Conservation (phyloP, 2,329 filamentous ascomycete genomes). For the Diaporthe sp. region DNA sequence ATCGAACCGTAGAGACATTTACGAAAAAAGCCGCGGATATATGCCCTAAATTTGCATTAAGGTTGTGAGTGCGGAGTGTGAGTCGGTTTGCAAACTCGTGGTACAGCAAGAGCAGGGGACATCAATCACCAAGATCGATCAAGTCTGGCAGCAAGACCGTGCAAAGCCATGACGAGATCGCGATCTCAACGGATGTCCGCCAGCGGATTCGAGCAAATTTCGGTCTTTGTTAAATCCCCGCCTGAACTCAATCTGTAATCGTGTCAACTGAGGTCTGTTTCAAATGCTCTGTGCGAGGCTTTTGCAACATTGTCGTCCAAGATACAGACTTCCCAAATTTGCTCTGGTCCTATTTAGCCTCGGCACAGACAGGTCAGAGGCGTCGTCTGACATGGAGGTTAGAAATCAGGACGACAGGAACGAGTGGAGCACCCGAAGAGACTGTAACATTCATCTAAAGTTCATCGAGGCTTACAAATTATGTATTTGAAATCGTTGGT, state of each 20-base stretch:
- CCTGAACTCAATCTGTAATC: not conserved
- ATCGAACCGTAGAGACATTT: not conserved
- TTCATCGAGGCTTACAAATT: not conserved
- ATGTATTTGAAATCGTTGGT: not conserved
- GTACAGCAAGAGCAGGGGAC: not conserved
- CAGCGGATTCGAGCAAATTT: not conserved
- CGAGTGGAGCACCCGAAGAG: not conserved
- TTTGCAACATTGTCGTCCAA: not conserved
- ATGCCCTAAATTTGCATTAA: not conserved
- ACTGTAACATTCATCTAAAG: not conserved
- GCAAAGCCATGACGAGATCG: not conserved
- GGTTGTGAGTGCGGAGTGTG: not conserved
- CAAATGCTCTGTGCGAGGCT: conserved; percentile 13
- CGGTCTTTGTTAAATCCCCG: conserved; percentile 14
- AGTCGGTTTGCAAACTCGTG: not conserved
- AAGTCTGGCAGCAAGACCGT: not conserved
- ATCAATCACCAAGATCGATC: not conserved
- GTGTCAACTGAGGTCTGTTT: not conserved
- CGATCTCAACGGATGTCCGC: not conserved
- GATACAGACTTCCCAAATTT: not conserved
- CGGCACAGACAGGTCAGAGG: not conserved
- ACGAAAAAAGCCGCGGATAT: not conserved
- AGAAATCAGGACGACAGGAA: not conserved
- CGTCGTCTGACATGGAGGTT: not conserved
- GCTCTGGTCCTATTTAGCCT: not conserved